phyloP scores from a whole-genome alignment of 495 filamentous ascomycete species.

The Neurospora sp. region DNA sequence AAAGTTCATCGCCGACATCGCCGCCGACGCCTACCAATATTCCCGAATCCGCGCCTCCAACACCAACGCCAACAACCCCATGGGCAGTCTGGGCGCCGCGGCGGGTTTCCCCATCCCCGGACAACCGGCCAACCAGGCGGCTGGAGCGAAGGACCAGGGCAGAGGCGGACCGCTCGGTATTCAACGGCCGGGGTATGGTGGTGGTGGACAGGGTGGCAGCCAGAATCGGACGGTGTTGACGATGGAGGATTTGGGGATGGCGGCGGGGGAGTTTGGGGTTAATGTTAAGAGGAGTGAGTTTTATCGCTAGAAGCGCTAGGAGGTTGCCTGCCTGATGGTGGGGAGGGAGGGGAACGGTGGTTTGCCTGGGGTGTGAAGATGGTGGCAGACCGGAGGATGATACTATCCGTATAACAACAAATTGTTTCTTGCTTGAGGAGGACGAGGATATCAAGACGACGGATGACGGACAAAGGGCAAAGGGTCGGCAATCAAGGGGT shows the following conservation, averaged over 20 bases:
- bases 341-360: background rate
- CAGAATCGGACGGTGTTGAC: conserved; percentile 91
- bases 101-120: conserved; percentile 58
- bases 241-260: conserved; percentile 98
- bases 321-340: background rate
- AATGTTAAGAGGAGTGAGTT: conserved; percentile 96
- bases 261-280: conserved; percentile 92
- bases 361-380: background rate
- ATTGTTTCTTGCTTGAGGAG: background rate
- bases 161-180: conserved; percentile 67
- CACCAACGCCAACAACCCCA: conserved; percentile 75
- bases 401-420: background rate
- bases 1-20: conserved; percentile 96
- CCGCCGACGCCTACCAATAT: conserved; percentile 95
- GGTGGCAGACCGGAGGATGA: background rate
- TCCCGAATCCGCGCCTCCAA: conserved; percentile 87
- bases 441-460: background rate
- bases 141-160: conserved; percentile 47
- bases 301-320: conserved; percentile 53
- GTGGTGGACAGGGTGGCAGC: conserved; percentile 80
- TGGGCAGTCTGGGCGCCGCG: conserved; percentile 73
- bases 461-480: background rate
- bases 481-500: background rate
- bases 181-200: conserved; percentile 84
- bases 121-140: conserved; percentile 43